Percentiles rank a stretch among this genome's conserved stretches.
Evolutionary conservation across 1,284 basidiomycete species (phyloP).

Genomic region (Pseudozyma hubeiensis): DNA sequence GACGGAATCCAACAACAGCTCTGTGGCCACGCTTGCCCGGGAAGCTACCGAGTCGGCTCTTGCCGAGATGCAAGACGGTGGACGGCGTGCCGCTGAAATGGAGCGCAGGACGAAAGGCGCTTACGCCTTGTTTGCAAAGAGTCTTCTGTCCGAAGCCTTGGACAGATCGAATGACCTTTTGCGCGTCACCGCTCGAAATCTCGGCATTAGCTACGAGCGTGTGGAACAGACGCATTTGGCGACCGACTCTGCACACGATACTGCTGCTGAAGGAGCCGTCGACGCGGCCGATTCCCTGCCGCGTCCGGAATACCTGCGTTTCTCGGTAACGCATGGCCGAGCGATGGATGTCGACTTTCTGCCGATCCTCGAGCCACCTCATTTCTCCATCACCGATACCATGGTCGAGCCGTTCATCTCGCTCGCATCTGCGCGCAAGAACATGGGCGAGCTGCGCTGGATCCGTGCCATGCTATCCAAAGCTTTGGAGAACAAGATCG

Average conservation of each 20-base stretch:
- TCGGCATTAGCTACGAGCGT: slow-evolving; percentile 22
- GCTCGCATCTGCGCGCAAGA: slow-evolving; percentile 26
- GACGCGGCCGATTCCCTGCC: slow-evolving; percentile 8
- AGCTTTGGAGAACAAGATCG: slow-evolving; percentile 39
- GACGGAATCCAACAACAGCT: slow-evolving; percentile 26
- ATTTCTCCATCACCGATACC: slow-evolving; percentile 38
- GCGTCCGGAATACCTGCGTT: slow-evolving; percentile 16
- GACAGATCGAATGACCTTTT: slow-evolving; percentile 33
- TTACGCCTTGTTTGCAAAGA: slow-evolving; percentile 42
- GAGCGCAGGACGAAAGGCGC: slow-evolving; percentile 22
- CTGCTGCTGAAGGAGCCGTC: neutral
- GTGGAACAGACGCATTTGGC: neutral
- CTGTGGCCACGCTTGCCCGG: slow-evolving; percentile 25
- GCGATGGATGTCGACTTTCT: slow-evolving; percentile 45
- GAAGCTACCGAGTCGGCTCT: slow-evolving; percentile 38
- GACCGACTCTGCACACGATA: neutral
- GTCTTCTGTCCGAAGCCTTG: slow-evolving; percentile 39
- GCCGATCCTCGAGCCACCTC: slow-evolving; percentile 50
- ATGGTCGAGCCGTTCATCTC: slow-evolving; percentile 53
- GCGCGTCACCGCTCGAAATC: slow-evolving; percentile 26
- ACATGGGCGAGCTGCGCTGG: slow-evolving; percentile 33
- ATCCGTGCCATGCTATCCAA: slow-evolving; percentile 21
- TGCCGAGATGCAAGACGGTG: slow-evolving; percentile 45
- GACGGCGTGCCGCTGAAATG: slow-evolving; percentile 42
- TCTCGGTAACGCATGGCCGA: slow-evolving; percentile 15